Evolutionary conservation across 352 stramenopile species (phyloP), one percentile per base, ranked within the genome.

Genomic region (Phytophthora hibernalis): DNA sequence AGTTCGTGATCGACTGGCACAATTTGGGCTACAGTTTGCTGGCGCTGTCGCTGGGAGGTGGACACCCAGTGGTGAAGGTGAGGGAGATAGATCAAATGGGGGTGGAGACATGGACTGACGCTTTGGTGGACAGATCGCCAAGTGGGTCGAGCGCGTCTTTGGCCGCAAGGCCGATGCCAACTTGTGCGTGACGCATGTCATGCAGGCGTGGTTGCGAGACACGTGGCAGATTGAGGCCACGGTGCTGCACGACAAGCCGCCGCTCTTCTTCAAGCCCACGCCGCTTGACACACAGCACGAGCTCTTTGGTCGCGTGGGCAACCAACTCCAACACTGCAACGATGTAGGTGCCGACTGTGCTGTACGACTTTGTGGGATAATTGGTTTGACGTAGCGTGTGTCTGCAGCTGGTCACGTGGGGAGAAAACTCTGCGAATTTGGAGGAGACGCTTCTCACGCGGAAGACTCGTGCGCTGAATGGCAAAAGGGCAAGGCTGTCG

Each of bases 21-120:
- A 99, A 99, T 82, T 74, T 99, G 33, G 98, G 97, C 28, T 99
- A 97, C 83, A 99, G 95, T 57, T 98, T 99, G 77, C 89, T 99
- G 42, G 85, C 77, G 38, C 74, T 91, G 38, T 96, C 82, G 38
- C 74, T 91, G 49, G 87, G 73, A 37, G 62, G 59, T 28, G 60
- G 51, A 28, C 83, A 96, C 53, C 68, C 75, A 18, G 67, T 96
- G n/a, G 88, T 96, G 31, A 91, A 91, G 74, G 85, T 91, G 51
- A 7, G 45, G 16, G 15, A 5, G 5, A 15, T 6, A 9, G 9
- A 20, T 6, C 20, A 31, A 30, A 5, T 20, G n/a, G 53, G 26
- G 16, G 13, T 31, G 13, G 5, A 21, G 15, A 13, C 33, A 20
- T 12, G 21, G 44, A 9, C 13, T 65, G 24, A 18, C 18, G 13